phyloP scores from a whole-genome alignment of 169 alveolate genomes.

The Eimeria maxima region DNA sequence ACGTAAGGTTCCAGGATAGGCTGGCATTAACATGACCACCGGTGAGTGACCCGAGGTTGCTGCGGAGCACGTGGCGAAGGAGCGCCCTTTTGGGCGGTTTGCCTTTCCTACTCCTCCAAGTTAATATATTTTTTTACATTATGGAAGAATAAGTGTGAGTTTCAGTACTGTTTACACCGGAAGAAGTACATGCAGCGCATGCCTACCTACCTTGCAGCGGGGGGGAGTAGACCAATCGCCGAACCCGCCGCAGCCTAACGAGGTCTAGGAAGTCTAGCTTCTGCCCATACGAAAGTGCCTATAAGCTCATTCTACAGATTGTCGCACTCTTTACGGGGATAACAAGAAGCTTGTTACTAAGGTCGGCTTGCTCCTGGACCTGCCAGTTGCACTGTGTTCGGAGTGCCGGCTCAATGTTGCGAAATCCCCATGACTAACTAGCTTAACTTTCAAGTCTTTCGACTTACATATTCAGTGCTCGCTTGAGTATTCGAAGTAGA shows the following conservation, averaged over 20 bases:
- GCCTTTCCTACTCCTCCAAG: background rate
- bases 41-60: slow-evolving; percentile 31
- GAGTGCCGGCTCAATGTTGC: background rate
- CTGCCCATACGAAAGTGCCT: background rate
- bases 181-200: background rate
- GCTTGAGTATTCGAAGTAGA: background rate
- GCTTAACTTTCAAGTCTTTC: background rate
- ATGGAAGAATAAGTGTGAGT: background rate
- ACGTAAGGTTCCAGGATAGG: background rate
- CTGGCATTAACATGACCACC: background rate
- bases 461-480: background rate
- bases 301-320: background rate
- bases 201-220: slow-evolving; percentile 7
- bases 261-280: background rate
- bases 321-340: too few species aligned
- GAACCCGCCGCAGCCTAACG: slow-evolving; percentile 21
- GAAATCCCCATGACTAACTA: background rate
- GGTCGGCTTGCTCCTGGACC: background rate
- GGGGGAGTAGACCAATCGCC: slow-evolving; percentile 9
- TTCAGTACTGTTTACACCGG: background rate
- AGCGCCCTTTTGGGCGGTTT: background rate
- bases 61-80: slow-evolving; percentile 3
- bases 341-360: background rate
- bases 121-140: background rate
- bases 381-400: background rate